Conservation (phyloP, 2,329 filamentous ascomycete species). For the Colletotrichum eremochloae region DNA sequence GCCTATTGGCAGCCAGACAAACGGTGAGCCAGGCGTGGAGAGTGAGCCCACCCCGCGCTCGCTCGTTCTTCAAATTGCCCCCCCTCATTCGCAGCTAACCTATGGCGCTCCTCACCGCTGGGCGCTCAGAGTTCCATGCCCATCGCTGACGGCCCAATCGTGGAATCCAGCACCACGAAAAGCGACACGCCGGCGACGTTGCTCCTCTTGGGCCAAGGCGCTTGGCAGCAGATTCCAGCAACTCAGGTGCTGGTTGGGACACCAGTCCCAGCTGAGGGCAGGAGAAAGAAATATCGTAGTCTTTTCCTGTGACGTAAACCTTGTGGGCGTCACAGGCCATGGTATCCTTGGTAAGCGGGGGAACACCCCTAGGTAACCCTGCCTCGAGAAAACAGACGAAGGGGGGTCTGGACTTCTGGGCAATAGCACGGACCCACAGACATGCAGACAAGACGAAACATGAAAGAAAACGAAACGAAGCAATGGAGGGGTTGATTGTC, state of each 20-base stretch:
- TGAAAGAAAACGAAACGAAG: constrained; percentile 19
- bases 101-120: constrained; percentile 7
- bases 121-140: constrained; percentile 6
- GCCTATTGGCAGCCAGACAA: not conserved
- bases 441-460: constrained; percentile 5
- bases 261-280: not conserved
- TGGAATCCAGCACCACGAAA: not conserved
- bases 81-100: not conserved
- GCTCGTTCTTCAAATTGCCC: not conserved
- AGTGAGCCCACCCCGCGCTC: not conserved
- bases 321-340: constrained; percentile 20
- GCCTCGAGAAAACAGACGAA: not conserved
- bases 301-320: constrained; percentile 32
- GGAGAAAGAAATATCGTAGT: not conserved
- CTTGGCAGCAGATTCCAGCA: constrained; percentile 26
- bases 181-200: not conserved
- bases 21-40: not conserved
- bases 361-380: not conserved
- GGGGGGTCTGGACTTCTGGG: constrained; percentile 18
- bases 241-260: constrained; percentile 11
- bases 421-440: not conserved
- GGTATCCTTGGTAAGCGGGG: constrained; percentile 38
- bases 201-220: constrained; percentile 19
- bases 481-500: constrained; percentile 14
- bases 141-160: not conserved